A percentile compares a stretch with the other conserved stretches of the same genome.
phyloP scores from a whole-genome alignment of 1,139 yeast species.

The Yamadazyma diospyri region DNA sequence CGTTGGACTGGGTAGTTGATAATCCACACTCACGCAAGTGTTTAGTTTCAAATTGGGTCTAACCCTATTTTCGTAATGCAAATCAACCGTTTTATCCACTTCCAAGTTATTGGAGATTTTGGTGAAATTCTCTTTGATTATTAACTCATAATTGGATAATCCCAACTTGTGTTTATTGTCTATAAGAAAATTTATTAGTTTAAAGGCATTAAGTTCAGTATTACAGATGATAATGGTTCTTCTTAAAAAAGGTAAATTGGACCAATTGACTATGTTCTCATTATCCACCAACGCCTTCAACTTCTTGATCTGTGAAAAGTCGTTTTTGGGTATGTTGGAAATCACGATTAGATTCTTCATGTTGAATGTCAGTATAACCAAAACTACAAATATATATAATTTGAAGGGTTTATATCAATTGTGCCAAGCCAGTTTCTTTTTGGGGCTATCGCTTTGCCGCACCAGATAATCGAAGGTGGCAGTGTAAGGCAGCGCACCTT shows the following conservation, averaged over 20 bases:
- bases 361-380: too few species aligned
- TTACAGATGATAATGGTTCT: conserved; percentile 40
- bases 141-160: conserved; percentile 10
- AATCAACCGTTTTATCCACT: conserved; percentile 13
- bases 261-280: conserved; percentile 29
- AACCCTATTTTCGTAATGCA: conserved; percentile 13
- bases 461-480: conserved; percentile 1
- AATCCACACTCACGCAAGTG: conserved; percentile 1
- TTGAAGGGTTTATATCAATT: background rate
- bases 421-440: conserved; percentile 1
- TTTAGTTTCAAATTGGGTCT: conserved; percentile 6
- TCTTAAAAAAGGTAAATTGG: conserved; percentile 39
- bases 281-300: conserved; percentile 8
- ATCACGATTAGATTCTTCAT: conserved; percentile 16
- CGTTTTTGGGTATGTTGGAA: conserved; percentile 11
- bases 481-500: conserved; percentile 1
- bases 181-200: conserved; percentile 15
- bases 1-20: conserved; percentile 13
- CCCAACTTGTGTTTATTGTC: conserved; percentile 9
- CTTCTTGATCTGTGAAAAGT: conserved; percentile 7
- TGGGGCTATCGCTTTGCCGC: conserved; percentile 1
- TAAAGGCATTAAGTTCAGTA: conserved; percentile 17
- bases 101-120: conserved; percentile 9
- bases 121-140: conserved; percentile 14
- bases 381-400: too few species aligned